These are phyloP conservation scores for Barbatosphaeria neglecta DNA, from an alignment of 495 filamentous ascomycete species.

Conservation along the genomic window DNA sequence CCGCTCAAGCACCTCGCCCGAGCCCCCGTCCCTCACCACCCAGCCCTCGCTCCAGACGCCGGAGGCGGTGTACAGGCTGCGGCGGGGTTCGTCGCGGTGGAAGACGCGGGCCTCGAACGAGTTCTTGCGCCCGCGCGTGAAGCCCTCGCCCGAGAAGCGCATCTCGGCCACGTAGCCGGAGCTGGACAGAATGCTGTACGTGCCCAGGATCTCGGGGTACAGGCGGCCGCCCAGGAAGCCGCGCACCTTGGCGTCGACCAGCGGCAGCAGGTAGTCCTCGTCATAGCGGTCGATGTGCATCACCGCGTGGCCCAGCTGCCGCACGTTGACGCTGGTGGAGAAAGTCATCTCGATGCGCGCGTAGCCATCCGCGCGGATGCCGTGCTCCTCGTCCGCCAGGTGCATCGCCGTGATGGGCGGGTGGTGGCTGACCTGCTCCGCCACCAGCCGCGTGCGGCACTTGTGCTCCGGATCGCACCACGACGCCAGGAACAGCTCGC, in stretches of 20 bases:
- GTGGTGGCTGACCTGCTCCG: conserved; percentile 52
- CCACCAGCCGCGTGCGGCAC: conserved; percentile 62
- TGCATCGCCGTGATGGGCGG: conserved; percentile 80
- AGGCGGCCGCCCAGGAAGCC: conserved; percentile 28
- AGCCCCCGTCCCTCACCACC: conserved; percentile 18
- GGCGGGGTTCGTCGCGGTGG: conserved; percentile 5
- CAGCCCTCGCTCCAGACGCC: conserved; percentile 33
- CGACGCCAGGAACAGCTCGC: conserved; percentile 40
- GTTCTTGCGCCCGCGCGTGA: conserved; percentile 23
- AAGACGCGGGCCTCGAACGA: conserved; percentile 17
- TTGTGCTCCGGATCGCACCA: conserved; percentile 61
- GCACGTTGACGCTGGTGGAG: conserved; percentile 63
- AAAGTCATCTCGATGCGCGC: conserved; percentile 82
- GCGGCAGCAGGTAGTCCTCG: conserved; percentile 38
- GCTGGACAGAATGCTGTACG: conserved; percentile 21
- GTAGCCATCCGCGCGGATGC: conserved; percentile 70
- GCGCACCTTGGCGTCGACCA: conserved; percentile 32
- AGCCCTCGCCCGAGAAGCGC: conserved; percentile 23
- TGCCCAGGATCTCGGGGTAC: conserved; percentile 30
- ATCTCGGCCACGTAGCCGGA: conserved; percentile 25
- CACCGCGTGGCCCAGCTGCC: conserved; percentile 71
- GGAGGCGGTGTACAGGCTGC: conserved; percentile 17
- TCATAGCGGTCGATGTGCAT: conserved; percentile 33
- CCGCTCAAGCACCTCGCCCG: conserved; percentile 17
- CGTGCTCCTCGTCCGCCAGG: conserved; percentile 62